Percentiles rank a stretch among this genome's conserved stretches.
phyloP scores from a whole-genome alignment of 352 stramenopile species.

The Peronospora tabacina region DNA sequence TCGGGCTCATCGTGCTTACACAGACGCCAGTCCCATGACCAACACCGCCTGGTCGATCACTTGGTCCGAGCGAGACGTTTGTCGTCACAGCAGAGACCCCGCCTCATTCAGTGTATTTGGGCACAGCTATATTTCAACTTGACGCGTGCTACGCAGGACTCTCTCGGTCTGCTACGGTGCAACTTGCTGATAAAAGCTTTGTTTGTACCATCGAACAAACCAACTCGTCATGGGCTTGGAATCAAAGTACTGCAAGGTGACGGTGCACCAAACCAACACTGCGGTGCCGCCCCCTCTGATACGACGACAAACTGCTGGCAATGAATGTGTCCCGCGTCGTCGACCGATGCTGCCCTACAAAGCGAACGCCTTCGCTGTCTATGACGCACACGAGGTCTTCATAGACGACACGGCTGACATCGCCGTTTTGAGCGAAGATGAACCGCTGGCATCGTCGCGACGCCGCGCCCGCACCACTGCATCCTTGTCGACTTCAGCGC shows the following conservation, averaged over 20 bases:
- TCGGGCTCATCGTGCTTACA: constrained; percentile 5
- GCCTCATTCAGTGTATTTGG: background rate
- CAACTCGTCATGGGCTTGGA: constrained; percentile 27
- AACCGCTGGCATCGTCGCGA: constrained; percentile 26
- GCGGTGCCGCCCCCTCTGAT: constrained; percentile 22
- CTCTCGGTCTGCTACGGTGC: constrained; percentile 3
- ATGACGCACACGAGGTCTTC: constrained; percentile 21
- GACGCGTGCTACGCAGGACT: constrained; percentile 17
- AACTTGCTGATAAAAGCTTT: constrained; percentile 1
- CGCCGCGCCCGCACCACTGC: constrained; percentile 45
- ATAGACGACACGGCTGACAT: constrained; percentile 31
- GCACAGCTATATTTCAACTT: constrained; percentile 25
- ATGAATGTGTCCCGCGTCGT: constrained; percentile 18
- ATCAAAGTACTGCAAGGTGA: constrained; percentile 53
- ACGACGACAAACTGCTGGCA: constrained; percentile 35
- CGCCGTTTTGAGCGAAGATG: constrained; percentile 32
- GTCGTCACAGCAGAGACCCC: background rate
- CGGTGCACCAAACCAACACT: constrained; percentile 26
- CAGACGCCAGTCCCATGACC: background rate
- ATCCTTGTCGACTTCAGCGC: constrained; percentile 18
- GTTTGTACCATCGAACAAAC: background rate
- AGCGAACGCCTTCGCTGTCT: constrained; percentile 14
- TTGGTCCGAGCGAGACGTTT: constrained; percentile 9
- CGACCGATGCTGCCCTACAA: constrained; percentile 20
- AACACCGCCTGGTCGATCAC: constrained; percentile 5